phyloP scores from a whole-genome alignment of 805 yeast genomes.

The Kodamaea kaohsiungensis region DNA sequence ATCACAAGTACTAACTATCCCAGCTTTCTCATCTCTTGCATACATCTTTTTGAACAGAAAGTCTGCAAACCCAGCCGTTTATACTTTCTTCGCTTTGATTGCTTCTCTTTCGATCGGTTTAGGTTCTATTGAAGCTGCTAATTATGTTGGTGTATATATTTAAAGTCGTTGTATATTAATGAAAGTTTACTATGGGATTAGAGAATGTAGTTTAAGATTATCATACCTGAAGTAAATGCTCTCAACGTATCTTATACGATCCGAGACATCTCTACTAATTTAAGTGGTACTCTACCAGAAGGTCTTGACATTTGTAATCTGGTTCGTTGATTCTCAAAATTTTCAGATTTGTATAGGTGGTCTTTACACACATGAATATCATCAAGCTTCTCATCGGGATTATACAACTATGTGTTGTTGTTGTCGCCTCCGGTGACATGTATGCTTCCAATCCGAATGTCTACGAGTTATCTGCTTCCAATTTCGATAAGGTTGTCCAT shows the following conservation, averaged over 20 bases:
- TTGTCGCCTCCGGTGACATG: conserved; percentile 25
- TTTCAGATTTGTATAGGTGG: neutral
- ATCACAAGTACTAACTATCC: neutral
- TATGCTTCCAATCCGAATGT: conserved; percentile 48
- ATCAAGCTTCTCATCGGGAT: conserved; percentile 3
- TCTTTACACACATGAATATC: conserved; percentile 5
- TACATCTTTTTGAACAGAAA: conserved; percentile 30
- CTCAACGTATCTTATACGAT: no score
- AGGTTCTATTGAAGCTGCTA: conserved; percentile 38
- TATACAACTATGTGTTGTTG: conserved; percentile 5
- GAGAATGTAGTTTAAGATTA: neutral
- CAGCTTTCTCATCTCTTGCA: conserved; percentile 32
- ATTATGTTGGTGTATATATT: conserved; percentile 46
- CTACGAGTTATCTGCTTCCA: conserved; percentile 54
- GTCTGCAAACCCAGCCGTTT: conserved; percentile 23
- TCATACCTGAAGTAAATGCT: no score
- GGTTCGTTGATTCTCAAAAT: neutral
- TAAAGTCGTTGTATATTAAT: conserved; percentile 15
- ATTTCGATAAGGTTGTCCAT: conserved; percentile 66
- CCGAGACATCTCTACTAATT: no score
- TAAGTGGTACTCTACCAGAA: no score
- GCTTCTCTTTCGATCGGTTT: conserved; percentile 42
- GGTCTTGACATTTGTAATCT: neutral
- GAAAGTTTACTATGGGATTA: neutral
- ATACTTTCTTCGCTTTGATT: conserved; percentile 29